A percentile compares a stretch with the other conserved stretches of the same genome.
These are phyloP conservation scores for Bonia amplexicaulis DNA, from an alignment of 176 grass and related monocot species.

Conservation along the genomic window DNA sequence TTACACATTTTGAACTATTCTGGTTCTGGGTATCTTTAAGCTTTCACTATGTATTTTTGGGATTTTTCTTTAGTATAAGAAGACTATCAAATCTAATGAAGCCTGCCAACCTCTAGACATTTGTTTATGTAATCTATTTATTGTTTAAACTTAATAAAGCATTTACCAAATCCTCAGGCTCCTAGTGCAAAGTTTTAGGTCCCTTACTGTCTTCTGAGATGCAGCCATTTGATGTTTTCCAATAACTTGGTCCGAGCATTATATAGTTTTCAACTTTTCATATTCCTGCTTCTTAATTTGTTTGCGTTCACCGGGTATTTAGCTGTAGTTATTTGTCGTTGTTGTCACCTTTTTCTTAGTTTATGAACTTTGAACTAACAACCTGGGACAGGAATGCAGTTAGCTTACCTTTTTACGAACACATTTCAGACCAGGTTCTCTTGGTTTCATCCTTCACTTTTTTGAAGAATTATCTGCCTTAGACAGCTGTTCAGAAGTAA, in stretches of 20 bases:
- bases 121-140: not conserved
- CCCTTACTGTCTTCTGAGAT: constrained; percentile 15
- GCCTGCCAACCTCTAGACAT: not conserved
- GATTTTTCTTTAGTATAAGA: not conserved
- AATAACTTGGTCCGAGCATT: constrained; percentile 11
- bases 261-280: not conserved
- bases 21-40: not conserved
- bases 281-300: not conserved
- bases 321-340: not conserved
- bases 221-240: constrained; percentile 14
- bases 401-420: constrained; percentile 12
- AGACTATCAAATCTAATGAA: not conserved
- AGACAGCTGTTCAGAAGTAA: constrained; percentile 54
- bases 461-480: constrained; percentile 72
- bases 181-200: constrained; percentile 1
- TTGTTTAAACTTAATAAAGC: not conserved
- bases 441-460: constrained; percentile 67
- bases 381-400: not conserved
- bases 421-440: constrained; percentile 50
- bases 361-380: constrained; percentile 9
- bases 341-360: not conserved
- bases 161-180: not conserved
- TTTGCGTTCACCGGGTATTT: not conserved
- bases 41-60: constrained; percentile 6
- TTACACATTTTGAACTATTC: constrained; percentile 9